A percentile compares a stretch with the other conserved stretches of the same genome.
phyloP scores from a whole-genome alignment of 2,329 filamentous ascomycete genomes.

The Hypoxylon sp. region DNA sequence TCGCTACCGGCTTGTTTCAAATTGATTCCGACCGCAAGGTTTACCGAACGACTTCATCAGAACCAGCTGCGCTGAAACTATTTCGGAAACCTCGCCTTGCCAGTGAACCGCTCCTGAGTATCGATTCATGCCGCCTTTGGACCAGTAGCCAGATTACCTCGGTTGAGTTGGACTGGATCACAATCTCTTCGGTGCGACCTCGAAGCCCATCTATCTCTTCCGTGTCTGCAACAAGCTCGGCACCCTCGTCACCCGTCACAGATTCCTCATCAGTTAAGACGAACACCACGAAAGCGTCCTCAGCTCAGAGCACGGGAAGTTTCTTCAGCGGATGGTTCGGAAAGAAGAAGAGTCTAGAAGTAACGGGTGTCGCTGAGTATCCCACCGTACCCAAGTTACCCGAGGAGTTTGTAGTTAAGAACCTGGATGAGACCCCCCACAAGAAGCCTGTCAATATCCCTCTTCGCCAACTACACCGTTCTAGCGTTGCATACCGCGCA shows the following conservation, averaged over 20 bases:
- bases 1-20: slow-evolving; percentile 47
- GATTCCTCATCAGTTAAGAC: slow-evolving; percentile 42
- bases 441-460: slow-evolving; percentile 35
- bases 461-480: slow-evolving; percentile 45
- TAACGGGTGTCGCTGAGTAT: slow-evolving; percentile 21
- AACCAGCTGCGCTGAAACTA: slow-evolving; percentile 53
- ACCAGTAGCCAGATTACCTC: slow-evolving; percentile 21
- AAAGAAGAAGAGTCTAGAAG: slow-evolving; percentile 40
- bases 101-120: slow-evolving; percentile 39
- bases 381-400: slow-evolving; percentile 37
- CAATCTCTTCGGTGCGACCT: slow-evolving; percentile 44
- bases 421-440: slow-evolving; percentile 38
- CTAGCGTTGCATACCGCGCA: slow-evolving; percentile 42
- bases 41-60: slow-evolving; percentile 51
- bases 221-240: slow-evolving; percentile 37
- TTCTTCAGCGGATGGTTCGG: slow-evolving; percentile 45
- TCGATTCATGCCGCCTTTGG: slow-evolving; percentile 47
- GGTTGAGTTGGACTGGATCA: slow-evolving; percentile 47
- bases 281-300: slow-evolving; percentile 39
- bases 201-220: slow-evolving; percentile 42
- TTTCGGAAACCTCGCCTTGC: slow-evolving; percentile 51
- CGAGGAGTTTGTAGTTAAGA: slow-evolving; percentile 41
- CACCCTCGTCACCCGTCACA: slow-evolving; percentile 36
- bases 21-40: slow-evolving; percentile 48
- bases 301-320: slow-evolving; percentile 33